Evolutionary conservation across 169 alveolate genomes (phyloP).

Genomic region (Miamiensis avidus): DNA sequence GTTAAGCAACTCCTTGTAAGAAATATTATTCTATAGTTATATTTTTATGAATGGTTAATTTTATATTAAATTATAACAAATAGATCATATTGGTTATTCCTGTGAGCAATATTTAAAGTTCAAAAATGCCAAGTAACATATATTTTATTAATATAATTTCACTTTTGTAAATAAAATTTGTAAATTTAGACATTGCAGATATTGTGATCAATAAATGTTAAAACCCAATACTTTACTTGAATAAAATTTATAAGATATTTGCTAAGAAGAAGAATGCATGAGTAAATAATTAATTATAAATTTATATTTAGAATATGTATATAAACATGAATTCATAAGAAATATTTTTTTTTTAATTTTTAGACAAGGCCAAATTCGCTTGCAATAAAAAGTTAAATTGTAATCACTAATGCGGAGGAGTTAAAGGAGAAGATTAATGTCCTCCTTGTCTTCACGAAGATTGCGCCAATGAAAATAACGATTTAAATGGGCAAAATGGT

Average conservation of each 20-base stretch:
- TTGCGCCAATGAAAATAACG: conserved; percentile 51
- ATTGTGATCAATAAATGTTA: conserved; percentile 58
- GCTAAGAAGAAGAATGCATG: conserved; percentile 65
- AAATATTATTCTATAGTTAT: too few relatives aligned
- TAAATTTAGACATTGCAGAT: conserved; percentile 64
- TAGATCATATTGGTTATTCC: conserved; percentile 76
- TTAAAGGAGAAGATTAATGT: conserved; percentile 70
- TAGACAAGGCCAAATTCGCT: conserved; percentile 49
- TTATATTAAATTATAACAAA: too few relatives aligned
- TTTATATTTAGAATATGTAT: too few relatives aligned
- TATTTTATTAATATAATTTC: not conserved
- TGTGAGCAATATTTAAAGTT: conserved; percentile 74
- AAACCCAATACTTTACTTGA: conserved; percentile 21
- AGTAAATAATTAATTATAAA: not conserved
- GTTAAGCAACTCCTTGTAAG: conserved; percentile 67
- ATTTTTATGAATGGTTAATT: not conserved
- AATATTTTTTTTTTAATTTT: not conserved
- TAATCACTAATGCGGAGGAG: conserved; percentile 84
- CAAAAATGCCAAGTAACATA: conserved; percentile 49
- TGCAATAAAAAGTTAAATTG: conserved; percentile 76
- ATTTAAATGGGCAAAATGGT: conserved; percentile 56
- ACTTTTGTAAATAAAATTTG: not conserved
- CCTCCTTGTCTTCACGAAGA: conserved; percentile 74
- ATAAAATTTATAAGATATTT: conserved; percentile 64
- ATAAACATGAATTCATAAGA: too few relatives aligned